These are phyloP conservation scores for Annulohypoxylon moriforme DNA, from an alignment of 495 filamentous ascomycete species.

Conservation along the genomic window DNA sequence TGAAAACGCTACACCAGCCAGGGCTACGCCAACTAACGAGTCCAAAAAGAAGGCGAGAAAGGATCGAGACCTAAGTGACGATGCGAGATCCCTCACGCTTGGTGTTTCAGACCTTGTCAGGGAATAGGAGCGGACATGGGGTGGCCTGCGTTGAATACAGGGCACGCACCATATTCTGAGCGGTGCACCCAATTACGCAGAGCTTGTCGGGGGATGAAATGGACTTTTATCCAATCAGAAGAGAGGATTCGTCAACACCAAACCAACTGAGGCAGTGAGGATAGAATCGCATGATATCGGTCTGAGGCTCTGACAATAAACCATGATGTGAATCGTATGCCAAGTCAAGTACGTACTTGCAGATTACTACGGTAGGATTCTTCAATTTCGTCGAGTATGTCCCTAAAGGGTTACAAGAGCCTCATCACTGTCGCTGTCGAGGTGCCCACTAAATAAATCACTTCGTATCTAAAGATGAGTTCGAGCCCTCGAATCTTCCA, in stretches of 20 bases:
- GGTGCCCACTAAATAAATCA: not conserved
- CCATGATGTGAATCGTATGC: constrained; percentile 18
- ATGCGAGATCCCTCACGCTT: constrained; percentile 52
- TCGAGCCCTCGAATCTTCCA: not conserved
- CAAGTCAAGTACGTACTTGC: constrained; percentile 21
- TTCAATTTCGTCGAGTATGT: constrained; percentile 8
- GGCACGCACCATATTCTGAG: constrained; percentile 27
- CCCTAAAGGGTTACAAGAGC: constrained; percentile 6
- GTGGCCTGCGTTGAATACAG: not conserved
- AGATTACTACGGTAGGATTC: constrained; percentile 25
- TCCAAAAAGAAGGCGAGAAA: constrained; percentile 23
- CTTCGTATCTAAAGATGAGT: not conserved
- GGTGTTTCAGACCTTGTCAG: constrained; percentile 56
- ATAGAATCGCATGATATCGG: constrained; percentile 39
- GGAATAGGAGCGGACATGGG: constrained; percentile 29
- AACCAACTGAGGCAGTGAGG: constrained; percentile 27
- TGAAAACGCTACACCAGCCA: constrained; percentile 36
- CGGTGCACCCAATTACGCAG: constrained; percentile 23
- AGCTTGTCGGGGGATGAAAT: constrained; percentile 15
- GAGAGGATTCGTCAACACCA: constrained; percentile 28
- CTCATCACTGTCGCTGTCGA: constrained; percentile 3
- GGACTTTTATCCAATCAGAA: constrained; percentile 32
- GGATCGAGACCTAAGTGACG: constrained; percentile 32
- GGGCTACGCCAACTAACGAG: constrained; percentile 24
- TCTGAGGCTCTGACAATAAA: constrained; percentile 44